Conservation (phyloP, 805 yeast genomes). For the Zygoascus tannicola region DNA sequence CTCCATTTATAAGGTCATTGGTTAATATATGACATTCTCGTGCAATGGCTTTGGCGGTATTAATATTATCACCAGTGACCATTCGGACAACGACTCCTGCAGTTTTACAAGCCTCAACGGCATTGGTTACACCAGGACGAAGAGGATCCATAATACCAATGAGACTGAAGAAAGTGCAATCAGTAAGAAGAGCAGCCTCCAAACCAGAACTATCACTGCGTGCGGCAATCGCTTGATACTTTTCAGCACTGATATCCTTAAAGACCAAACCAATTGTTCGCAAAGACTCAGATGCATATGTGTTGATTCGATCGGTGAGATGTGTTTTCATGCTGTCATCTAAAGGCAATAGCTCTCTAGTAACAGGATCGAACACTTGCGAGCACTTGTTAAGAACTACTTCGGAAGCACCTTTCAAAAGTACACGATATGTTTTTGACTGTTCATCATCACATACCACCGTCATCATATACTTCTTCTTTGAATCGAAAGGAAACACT, state of each 20-base stretch:
- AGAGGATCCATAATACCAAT: conserved; percentile 96
- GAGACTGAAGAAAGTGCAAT: conserved; percentile 53
- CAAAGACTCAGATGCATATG: conserved; percentile 67
- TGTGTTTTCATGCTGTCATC: conserved; percentile 11
- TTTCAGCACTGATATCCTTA: conserved; percentile 40
- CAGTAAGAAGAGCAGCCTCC: conserved; percentile 17
- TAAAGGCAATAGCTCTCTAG: conserved; percentile 2
- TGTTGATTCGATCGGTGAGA: conserved; percentile 31
- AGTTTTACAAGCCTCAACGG: conserved; percentile 71
- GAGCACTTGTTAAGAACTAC: conserved; percentile 58
- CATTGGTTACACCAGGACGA: conserved; percentile 80
- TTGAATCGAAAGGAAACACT: conserved; percentile 82
- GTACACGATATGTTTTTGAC: conserved; percentile 41
- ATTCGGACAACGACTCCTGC: conserved; percentile 95
- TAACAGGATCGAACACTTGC: conserved; percentile 13
- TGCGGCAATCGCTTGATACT: conserved; percentile 10
- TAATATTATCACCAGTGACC: conserved; percentile 95
- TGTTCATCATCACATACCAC: conserved; percentile 37
- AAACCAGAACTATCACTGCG: conserved; percentile 15
- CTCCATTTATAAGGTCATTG: conserved; percentile 31
- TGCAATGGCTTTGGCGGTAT: conserved; percentile 89
- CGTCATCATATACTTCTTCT: conserved; percentile 87
- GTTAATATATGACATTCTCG: conserved; percentile 70
- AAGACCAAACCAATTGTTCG: conserved; percentile 88
- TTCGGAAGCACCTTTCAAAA: conserved; percentile 92